Percentiles rank a stretch among this genome's conserved stretches.
Evolutionary conservation across 2,329 filamentous ascomycete genomes (phyloP).

Genomic region (Albophoma yamanashiensis): DNA sequence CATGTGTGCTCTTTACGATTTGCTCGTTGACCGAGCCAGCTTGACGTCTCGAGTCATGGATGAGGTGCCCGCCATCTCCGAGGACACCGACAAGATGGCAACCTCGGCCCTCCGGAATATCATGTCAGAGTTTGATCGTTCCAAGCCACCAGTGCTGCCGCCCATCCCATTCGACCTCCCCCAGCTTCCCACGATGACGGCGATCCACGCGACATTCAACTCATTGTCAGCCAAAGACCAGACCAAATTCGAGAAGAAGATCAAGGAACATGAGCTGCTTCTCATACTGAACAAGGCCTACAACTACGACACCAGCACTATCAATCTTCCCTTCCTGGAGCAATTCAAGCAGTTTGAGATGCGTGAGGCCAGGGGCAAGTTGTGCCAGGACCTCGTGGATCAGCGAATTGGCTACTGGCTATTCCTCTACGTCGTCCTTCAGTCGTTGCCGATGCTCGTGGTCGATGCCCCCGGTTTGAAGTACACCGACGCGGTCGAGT

Average conservation of each 20-base stretch:
- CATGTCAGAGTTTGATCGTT: slow-evolving; percentile 80
- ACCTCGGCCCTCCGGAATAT: slow-evolving; percentile 66
- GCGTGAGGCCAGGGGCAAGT: slow-evolving; percentile 54
- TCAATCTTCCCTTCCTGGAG: slow-evolving; percentile 52
- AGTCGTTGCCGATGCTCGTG: slow-evolving; percentile 67
- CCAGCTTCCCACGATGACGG: slow-evolving; percentile 58
- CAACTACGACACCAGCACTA: slow-evolving; percentile 59
- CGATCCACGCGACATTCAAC: slow-evolving; percentile 53
- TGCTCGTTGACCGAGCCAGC: slow-evolving; percentile 69
- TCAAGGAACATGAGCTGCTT: slow-evolving; percentile 70
- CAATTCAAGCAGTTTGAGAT: slow-evolving; percentile 63
- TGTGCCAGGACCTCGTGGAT: slow-evolving; percentile 56
- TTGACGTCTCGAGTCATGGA: slow-evolving; percentile 72
- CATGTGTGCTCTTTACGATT: slow-evolving; percentile 76
- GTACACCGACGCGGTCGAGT: slow-evolving; percentile 63
- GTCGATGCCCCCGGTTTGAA: slow-evolving; percentile 62
- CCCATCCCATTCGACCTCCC: slow-evolving; percentile 87
- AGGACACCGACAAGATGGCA: slow-evolving; percentile 48
- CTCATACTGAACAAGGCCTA: slow-evolving; percentile 71
- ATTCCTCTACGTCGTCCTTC: slow-evolving; percentile 68
- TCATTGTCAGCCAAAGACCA: slow-evolving; percentile 63
- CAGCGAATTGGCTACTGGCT: slow-evolving; percentile 70
- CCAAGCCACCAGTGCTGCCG: slow-evolving; percentile 79
- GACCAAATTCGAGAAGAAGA: slow-evolving; percentile 56
- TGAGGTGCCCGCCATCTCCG: slow-evolving; percentile 45